Conservation (phyloP, 371 early-diverging fungal genomes). For the Encephalitozoon cuniculi region DNA sequence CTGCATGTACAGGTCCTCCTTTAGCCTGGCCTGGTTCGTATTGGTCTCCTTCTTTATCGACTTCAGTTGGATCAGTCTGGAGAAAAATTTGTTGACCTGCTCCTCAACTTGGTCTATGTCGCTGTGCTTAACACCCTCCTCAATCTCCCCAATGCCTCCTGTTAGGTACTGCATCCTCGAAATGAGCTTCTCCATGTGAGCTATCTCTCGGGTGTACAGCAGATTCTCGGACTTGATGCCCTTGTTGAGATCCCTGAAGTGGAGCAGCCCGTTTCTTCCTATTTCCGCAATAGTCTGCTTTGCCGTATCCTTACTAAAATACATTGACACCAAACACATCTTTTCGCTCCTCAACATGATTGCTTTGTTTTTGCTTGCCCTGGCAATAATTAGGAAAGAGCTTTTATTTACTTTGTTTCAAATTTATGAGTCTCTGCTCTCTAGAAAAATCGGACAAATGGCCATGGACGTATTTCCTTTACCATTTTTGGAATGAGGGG, state of each 20-base stretch:
- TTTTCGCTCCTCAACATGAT: constrained; percentile 58
- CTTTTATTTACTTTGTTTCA: constrained; percentile 32
- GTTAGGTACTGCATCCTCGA: constrained; percentile 41
- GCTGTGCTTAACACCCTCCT: constrained; percentile 8
- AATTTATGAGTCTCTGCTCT: not conserved
- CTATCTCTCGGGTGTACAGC: constrained; percentile 39
- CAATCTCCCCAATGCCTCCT: constrained; percentile 28
- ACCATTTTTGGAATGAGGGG: not conserved
- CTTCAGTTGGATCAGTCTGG: constrained; percentile 48
- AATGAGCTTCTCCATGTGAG: constrained; percentile 46
- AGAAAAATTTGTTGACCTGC: constrained; percentile 54
- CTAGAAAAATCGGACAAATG: not conserved
- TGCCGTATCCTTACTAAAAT: constrained; percentile 53
- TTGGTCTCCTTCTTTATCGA: constrained; percentile 47
- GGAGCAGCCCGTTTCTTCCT: constrained; percentile 49
- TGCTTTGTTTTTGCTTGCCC: constrained; percentile 7
- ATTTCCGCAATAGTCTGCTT: constrained; percentile 51
- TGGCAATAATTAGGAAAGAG: not conserved
- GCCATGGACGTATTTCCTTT: not conserved
- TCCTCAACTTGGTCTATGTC: constrained; percentile 37
- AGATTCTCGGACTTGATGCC: constrained; percentile 22
- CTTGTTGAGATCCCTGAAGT: constrained; percentile 42
- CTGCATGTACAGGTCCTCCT: constrained; percentile 54
- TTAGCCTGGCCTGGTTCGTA: constrained; percentile 11
- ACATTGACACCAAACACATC: constrained; percentile 52